Evolutionary conservation across 1,139 yeast genomes (phyloP).

Genomic region (Kluyveromyces sp.): DNA sequence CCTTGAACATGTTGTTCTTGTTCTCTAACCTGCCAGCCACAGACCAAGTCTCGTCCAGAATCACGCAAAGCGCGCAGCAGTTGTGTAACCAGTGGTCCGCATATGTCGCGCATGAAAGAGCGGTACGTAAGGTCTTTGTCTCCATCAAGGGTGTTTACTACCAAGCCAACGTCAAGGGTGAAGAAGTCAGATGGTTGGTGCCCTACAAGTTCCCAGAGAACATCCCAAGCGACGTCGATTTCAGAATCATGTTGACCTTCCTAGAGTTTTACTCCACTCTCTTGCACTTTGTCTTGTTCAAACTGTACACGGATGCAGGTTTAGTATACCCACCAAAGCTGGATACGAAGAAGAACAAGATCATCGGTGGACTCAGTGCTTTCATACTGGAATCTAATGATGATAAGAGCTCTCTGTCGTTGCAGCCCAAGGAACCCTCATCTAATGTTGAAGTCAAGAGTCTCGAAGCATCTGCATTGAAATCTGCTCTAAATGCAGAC

Average conservation of each 20-base stretch:
- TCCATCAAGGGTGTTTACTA: conserved; percentile 97
- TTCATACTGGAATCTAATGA: conserved; percentile 61
- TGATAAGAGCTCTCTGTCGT: conserved; percentile 38
- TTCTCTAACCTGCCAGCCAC: conserved; percentile 96
- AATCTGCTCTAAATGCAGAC: conserved; percentile 40
- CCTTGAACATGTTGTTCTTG: conserved; percentile 86
- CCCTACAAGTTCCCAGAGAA: conserved; percentile 96
- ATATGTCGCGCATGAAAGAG: conserved; percentile 76
- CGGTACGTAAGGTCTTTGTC: conserved; percentile 83
- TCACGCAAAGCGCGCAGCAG: conserved; percentile 79
- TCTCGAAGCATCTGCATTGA: conserved; percentile 29
- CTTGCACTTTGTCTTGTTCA: conserved; percentile 77
- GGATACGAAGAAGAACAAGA: conserved; percentile 63
- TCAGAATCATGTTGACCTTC: conserved; percentile 94
- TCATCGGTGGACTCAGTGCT: conserved; percentile 84
- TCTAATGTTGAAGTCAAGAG: conserved; percentile 32
- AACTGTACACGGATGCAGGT: conserved; percentile 76
- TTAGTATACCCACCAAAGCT: conserved; percentile 89
- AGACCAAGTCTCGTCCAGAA: conserved; percentile 66
- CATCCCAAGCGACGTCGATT: conserved; percentile 90
- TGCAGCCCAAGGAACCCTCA: conserved; percentile 29
- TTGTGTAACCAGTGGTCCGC: conserved; percentile 96
- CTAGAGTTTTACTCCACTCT: conserved; percentile 92
- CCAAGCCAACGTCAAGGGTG: conserved; percentile 84
- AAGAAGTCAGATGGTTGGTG: conserved; percentile 90